Evolutionary conservation across 202 grass and related monocot genomes (phyloP).

Genomic region (Brachypodium distachyon): DNA sequence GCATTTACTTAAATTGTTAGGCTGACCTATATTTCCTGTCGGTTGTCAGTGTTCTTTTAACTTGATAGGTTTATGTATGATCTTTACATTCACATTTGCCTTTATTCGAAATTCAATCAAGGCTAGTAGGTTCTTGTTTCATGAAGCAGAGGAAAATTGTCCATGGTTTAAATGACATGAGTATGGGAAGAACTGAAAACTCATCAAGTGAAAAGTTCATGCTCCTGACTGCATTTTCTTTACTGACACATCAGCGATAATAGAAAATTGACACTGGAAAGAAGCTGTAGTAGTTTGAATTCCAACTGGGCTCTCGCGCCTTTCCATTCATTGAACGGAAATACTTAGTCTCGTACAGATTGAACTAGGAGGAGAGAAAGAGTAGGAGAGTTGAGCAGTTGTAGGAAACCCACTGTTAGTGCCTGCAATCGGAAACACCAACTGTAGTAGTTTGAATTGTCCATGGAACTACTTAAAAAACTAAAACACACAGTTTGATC

Average conservation of each 20-base stretch:
- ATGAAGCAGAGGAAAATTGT: not conserved
- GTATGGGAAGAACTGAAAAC: not conserved
- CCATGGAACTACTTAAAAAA: not conserved
- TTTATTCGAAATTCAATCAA: not conserved
- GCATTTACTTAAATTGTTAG: conserved; percentile 10
- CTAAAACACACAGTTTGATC: not conserved
- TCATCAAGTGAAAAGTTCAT: not conserved
- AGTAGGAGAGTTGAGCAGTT: no score
- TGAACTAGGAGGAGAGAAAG: no score
- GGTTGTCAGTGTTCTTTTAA: not conserved
- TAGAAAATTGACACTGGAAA: not conserved
- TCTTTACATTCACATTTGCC: conserved; percentile 2
- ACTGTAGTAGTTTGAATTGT: no score
- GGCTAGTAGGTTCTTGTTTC: not conserved
- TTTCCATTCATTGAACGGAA: no score
- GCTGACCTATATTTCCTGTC: not conserved
- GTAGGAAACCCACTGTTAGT: no score
- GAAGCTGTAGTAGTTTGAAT: not conserved
- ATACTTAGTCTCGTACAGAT: no score
- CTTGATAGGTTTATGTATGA: not conserved
- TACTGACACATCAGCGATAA: not conserved
- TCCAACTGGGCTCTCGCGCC: no score
- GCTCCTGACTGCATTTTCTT: not conserved
- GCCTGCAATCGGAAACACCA: no score
- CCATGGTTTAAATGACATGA: not conserved